These are phyloP conservation scores for rapeseed (Brassica napus) DNA, from an alignment of 345 rosid species.

Conservation along the genomic window DNA sequence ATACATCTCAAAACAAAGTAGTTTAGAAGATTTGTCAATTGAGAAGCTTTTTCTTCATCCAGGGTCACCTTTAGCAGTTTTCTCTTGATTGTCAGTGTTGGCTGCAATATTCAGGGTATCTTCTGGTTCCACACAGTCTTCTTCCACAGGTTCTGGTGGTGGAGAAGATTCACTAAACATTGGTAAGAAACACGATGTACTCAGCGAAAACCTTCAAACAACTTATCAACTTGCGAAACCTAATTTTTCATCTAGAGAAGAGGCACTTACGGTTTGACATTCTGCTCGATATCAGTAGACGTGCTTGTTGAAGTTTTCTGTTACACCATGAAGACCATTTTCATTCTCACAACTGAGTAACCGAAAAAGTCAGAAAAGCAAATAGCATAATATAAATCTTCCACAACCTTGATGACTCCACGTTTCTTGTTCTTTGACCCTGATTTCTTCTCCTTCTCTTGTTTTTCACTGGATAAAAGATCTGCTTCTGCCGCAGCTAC, in stretches of 20 bases:
- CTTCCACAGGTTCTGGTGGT: not conserved
- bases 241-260: not conserved
- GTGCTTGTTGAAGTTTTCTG: constrained; percentile 4
- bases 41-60: not conserved
- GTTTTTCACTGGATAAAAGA: not conserved
- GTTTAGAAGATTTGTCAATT: not conserved
- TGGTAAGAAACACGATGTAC: not conserved
- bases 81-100: not conserved
- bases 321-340: not conserved
- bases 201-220: not conserved
- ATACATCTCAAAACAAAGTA: not conserved
- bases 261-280: constrained; percentile 2
- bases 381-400: not conserved
- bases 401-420: not conserved
- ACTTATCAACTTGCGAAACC: not conserved
- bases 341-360: not conserved
- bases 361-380: not conserved
- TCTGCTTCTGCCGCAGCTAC: constrained; percentile 5
- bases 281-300: not conserved
- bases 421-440: not conserved
- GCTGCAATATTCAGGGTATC: not conserved
- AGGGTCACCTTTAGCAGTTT: not conserved
- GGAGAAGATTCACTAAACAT: not conserved
- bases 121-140: not conserved
- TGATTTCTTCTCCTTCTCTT: not conserved